Evolutionary conservation across 2,329 filamentous ascomycete species (phyloP).

Genomic region (Cercospora citrullina): DNA sequence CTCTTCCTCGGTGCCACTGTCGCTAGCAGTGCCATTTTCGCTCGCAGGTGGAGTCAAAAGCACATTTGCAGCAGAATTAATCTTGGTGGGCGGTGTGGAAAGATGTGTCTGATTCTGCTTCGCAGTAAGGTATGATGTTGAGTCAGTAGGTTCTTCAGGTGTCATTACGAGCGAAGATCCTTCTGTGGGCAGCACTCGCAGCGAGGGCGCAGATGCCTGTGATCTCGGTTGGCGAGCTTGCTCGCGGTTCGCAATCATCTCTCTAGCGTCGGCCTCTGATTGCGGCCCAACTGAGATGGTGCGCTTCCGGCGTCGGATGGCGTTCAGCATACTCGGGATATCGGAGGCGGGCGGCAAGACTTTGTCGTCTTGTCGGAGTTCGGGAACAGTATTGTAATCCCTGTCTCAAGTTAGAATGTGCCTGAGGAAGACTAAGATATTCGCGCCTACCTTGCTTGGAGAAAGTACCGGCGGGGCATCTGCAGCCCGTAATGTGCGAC

Average conservation of each 20-base stretch:
- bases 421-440: neutral
- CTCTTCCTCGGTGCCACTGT: conserved; percentile 40
- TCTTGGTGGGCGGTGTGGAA: conserved; percentile 38
- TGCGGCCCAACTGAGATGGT: conserved; percentile 90
- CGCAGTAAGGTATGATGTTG: conserved; percentile 20
- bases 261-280: conserved; percentile 93
- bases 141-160: conserved; percentile 21
- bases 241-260: conserved; percentile 88
- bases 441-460: conserved; percentile 67
- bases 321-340: conserved; percentile 76
- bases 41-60: conserved; percentile 38
- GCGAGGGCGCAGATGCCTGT: conserved; percentile 15
- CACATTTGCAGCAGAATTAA: conserved; percentile 37
- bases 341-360: conserved; percentile 88
- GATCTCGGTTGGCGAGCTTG: conserved; percentile 40
- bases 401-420: conserved; percentile 29
- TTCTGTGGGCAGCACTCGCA: conserved; percentile 1
- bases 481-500: conserved; percentile 77
- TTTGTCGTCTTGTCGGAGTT: conserved; percentile 74
- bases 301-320: conserved; percentile 76
- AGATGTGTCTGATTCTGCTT: conserved; percentile 24
- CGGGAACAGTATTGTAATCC: conserved; percentile 82
- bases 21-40: conserved; percentile 33
- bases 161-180: conserved; percentile 11
- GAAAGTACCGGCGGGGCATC: conserved; percentile 86